Percentiles rank a stretch among this genome's conserved stretches.
These are phyloP conservation scores for Plantago coronopus DNA, from an alignment of 305 asterid species.

Conservation along the genomic window DNA sequence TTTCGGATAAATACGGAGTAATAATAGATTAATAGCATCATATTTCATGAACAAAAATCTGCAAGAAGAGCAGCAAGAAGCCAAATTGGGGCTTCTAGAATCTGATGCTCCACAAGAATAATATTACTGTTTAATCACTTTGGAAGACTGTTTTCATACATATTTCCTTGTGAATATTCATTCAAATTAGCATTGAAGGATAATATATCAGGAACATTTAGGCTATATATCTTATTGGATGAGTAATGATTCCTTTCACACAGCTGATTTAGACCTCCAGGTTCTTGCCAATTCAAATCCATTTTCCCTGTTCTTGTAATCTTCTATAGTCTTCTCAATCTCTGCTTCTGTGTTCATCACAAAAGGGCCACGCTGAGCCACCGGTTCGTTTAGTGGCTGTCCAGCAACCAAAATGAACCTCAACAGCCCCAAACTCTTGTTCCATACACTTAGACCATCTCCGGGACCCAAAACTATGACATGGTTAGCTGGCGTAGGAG, in stretches of 20 bases:
- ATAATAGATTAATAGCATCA: no score
- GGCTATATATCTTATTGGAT: not conserved
- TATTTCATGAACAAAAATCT: no score
- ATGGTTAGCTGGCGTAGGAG: conserved; percentile 52
- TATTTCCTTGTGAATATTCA: no score
- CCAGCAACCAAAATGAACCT: conserved; percentile 78
- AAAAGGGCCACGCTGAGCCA: conserved; percentile 88
- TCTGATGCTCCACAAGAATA: no score
- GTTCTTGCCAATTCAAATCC: conserved; percentile 83
- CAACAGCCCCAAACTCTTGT: conserved; percentile 46
- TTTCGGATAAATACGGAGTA: no score
- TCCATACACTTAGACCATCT: conserved; percentile 83
- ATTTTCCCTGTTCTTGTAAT: conserved; percentile 63
- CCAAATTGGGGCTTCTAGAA: no score
- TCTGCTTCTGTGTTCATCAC: conserved; percentile 95
- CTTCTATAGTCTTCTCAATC: conserved; percentile 71
- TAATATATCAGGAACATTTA: not conserved
- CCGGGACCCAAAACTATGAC: conserved; percentile 72
- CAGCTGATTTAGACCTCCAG: conserved; percentile 58
- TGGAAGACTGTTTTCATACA: no score
- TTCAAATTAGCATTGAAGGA: no score
- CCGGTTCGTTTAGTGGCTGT: conserved; percentile 80
- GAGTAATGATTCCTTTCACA: not conserved
- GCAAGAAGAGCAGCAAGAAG: no score
- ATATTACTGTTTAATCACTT: no score